phyloP scores from a whole-genome alignment of 257 asterid genomes.

The Parsonsia alboflavescens region DNA sequence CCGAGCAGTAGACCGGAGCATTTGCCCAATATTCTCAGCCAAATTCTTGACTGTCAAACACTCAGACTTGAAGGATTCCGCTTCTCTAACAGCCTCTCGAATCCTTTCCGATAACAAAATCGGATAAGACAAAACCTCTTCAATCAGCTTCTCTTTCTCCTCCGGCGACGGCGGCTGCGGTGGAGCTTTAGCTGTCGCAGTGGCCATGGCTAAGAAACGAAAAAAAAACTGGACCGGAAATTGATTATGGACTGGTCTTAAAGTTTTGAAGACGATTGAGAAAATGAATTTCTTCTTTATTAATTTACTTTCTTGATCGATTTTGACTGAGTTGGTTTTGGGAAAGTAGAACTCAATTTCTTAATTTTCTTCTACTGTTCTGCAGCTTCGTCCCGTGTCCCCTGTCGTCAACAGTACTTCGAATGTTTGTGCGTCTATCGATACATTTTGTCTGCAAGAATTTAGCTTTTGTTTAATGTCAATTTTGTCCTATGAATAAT shows the following conservation, averaged over 20 bases:
- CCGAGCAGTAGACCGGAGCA: slow-evolving; percentile 67
- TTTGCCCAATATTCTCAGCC: slow-evolving; percentile 47
- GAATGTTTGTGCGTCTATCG: not conserved
- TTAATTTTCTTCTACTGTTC: not conserved
- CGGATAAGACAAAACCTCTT: slow-evolving; percentile 16
- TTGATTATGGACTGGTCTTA: not conserved
- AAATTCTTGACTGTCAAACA: slow-evolving; percentile 48
- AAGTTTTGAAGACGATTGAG: not conserved
- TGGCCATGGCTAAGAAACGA: slow-evolving; percentile 11
- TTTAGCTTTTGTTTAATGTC: too few relatives aligned
- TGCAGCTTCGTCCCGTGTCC: not conserved
- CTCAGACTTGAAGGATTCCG: slow-evolving; percentile 52
- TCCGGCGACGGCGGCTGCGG: not conserved
- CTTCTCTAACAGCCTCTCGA: slow-evolving; percentile 38
- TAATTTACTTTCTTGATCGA: not conserved
- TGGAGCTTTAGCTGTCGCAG: not conserved
- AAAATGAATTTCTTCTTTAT: not conserved
- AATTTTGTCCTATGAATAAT: not conserved
- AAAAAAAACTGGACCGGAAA: not conserved
- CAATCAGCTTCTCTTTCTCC: slow-evolving; percentile 17
- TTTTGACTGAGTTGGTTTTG: not conserved
- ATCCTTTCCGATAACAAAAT: slow-evolving; percentile 16
- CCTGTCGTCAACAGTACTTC: too few relatives aligned
- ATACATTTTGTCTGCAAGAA: not conserved
- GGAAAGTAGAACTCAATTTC: not conserved